Percentiles rank a stretch among this genome's conserved stretches.
Conservation (phyloP, 2,329 filamentous ascomycete genomes). For the Colletotrichum ledebouriae region DNA sequence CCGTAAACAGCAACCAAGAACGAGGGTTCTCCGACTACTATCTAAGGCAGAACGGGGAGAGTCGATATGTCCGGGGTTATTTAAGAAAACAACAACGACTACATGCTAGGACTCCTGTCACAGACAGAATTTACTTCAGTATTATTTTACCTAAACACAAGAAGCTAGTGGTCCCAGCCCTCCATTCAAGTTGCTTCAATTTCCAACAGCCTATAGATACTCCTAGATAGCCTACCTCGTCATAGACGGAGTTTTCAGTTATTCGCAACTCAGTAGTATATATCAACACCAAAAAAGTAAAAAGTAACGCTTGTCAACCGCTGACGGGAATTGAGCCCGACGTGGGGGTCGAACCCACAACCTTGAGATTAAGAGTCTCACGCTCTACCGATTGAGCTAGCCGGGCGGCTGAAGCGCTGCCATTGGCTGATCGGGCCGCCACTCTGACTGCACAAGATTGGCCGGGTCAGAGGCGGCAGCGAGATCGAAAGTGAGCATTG, state of each 20-base stretch:
- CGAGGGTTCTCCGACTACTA: too few species aligned
- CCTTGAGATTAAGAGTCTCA: conserved; percentile 78
- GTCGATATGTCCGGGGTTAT: too few species aligned
- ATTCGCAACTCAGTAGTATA: too few species aligned
- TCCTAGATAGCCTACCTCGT: too few species aligned
- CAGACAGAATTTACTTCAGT: too few species aligned
- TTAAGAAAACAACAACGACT: too few species aligned
- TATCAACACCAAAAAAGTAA: background rate
- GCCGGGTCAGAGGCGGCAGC: background rate
- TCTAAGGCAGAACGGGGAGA: too few species aligned
- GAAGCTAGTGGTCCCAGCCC: too few species aligned
- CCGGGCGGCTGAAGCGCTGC: conserved; percentile 55
- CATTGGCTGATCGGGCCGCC: background rate
- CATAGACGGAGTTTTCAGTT: background rate
- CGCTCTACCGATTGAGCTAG: conserved; percentile 81
- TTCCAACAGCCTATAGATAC: too few species aligned
- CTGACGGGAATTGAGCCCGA: conserved; percentile 43
- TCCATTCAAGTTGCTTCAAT: background rate
- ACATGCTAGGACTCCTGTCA: too few species aligned
- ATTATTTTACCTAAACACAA: too few species aligned
- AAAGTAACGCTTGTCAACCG: conserved; percentile 24
- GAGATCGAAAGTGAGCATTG: background rate
- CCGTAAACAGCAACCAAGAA: background rate
- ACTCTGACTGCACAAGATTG: background rate
- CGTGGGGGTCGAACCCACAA: conserved; percentile 64